Conservation (phyloP, 2,329 filamentous ascomycete genomes). For the Pseudomassariella vexata region DNA sequence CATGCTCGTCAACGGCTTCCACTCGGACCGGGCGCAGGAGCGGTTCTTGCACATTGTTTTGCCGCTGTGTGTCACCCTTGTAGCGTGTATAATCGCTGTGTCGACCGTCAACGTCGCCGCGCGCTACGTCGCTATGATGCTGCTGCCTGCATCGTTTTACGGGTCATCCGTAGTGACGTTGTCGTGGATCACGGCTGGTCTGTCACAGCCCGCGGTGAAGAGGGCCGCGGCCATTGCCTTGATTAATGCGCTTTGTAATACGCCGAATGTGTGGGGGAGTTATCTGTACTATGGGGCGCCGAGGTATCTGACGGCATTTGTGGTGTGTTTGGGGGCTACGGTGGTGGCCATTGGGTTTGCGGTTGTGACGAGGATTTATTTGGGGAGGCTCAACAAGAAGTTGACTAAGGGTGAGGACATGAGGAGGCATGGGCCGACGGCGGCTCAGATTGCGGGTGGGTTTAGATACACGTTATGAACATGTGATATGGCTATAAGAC, state of each 20-base stretch:
- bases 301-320: slow-evolving; percentile 19
- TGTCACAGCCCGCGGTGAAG: slow-evolving; percentile 19
- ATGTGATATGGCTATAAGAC: too few species aligned
- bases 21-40: slow-evolving; percentile 22
- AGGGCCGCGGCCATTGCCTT: slow-evolving; percentile 21
- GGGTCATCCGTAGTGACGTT: slow-evolving; percentile 4
- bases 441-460: slow-evolving; percentile 18
- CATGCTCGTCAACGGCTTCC: slow-evolving; percentile 24
- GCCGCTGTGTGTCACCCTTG: slow-evolving; percentile 18
- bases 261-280: slow-evolving; percentile 21
- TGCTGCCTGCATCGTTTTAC: slow-evolving; percentile 13
- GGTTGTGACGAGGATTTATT: slow-evolving; percentile 17
- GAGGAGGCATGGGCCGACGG: slow-evolving; percentile 21
- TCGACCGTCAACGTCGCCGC: slow-evolving; percentile 19
- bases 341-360: slow-evolving; percentile 21
- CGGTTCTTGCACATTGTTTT: slow-evolving; percentile 20
- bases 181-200: slow-evolving; percentile 5
- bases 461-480: slow-evolving; percentile 18
- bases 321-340: slow-evolving; percentile 20
- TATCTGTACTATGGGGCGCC: slow-evolving; percentile 21
- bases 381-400: slow-evolving; percentile 19
- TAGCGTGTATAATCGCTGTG: slow-evolving; percentile 24
- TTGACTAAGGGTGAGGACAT: slow-evolving; percentile 18
- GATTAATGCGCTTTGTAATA: slow-evolving; percentile 22
- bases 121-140: slow-evolving; percentile 26